Conservation (phyloP, 495 filamentous ascomycete genomes). For the Trichoderma gamsii region DNA sequence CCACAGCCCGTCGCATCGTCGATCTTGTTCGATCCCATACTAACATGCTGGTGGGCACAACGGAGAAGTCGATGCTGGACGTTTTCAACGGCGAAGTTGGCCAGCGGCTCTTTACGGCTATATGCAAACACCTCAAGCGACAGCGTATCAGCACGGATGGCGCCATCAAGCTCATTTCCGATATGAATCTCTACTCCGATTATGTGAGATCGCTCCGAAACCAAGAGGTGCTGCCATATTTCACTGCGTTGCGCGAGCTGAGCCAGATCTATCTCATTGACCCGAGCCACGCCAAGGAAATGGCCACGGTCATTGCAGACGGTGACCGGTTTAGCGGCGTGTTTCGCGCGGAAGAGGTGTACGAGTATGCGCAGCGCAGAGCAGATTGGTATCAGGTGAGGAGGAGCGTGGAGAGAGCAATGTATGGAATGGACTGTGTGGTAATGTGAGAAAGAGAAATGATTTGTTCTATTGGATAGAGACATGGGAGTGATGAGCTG, state of each 20-base stretch:
- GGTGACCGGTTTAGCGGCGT: conserved; percentile 82
- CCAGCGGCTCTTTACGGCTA: conserved; percentile 75
- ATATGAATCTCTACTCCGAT: conserved; percentile 88
- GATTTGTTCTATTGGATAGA: conserved; percentile 9
- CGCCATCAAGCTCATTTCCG: conserved; percentile 86
- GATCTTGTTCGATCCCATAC: conserved; percentile 82
- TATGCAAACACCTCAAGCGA: conserved; percentile 96
- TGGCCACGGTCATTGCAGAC: conserved; percentile 92
- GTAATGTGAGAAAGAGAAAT: conserved; percentile 59
- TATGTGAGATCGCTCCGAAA: conserved; percentile 80
- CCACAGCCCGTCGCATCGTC: conserved; percentile 72
- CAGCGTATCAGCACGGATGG: conserved; percentile 87
- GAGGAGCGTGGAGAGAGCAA: conserved; percentile 84
- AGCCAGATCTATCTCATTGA: conserved; percentile 95
- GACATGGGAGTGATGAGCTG: neutral
- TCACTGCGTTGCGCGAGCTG: conserved; percentile 84
- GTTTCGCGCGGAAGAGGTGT: conserved; percentile 92
- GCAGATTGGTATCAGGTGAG: conserved; percentile 92
- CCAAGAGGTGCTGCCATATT: conserved; percentile 77
- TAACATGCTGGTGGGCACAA: conserved; percentile 82
- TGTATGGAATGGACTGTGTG: conserved; percentile 91
- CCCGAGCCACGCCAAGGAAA: conserved; percentile 79
- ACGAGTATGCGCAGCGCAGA: conserved; percentile 89
- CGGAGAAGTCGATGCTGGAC: conserved; percentile 94
- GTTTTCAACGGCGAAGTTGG: conserved; percentile 99